Percentiles rank a stretch among this genome's conserved stretches.
Conservation (phyloP, 2,329 filamentous ascomycete species). For the Teratosphaeria viscida region DNA sequence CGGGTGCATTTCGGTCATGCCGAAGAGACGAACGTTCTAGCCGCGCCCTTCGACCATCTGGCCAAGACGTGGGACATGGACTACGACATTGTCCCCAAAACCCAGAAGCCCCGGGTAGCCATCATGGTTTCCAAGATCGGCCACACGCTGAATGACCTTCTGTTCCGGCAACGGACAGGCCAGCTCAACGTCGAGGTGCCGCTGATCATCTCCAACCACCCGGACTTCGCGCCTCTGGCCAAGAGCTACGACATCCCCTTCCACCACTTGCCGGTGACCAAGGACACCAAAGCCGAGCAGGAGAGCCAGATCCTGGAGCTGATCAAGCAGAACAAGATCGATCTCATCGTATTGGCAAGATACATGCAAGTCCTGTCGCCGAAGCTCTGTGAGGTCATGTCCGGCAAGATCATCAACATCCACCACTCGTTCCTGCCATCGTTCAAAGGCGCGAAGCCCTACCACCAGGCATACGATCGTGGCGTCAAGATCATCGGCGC, state of each 20-base stretch:
- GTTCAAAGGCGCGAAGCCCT: conserved; percentile 82
- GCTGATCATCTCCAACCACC: conserved; percentile 72
- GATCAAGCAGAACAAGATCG: conserved; percentile 57
- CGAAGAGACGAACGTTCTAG: conserved; percentile 39
- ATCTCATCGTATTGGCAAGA: conserved; percentile 69
- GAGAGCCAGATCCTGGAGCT: conserved; percentile 62
- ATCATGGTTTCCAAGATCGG: conserved; percentile 89
- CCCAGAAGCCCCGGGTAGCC: conserved; percentile 62
- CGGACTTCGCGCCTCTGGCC: conserved; percentile 59
- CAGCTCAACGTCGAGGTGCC: conserved; percentile 68
- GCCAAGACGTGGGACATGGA: conserved; percentile 56
- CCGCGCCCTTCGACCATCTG: conserved; percentile 48
- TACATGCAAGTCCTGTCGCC: conserved; percentile 84
- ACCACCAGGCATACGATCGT: conserved; percentile 77
- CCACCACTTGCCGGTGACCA: conserved; percentile 68
- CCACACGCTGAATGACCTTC: conserved; percentile 72
- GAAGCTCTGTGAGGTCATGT: conserved; percentile 65
- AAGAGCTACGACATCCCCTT: conserved; percentile 67
- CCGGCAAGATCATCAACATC: conserved; percentile 82
- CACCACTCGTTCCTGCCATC: conserved; percentile 78
- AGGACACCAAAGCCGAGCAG: conserved; percentile 66
- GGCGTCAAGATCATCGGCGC: conserved; percentile 85
- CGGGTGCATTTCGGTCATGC: conserved; percentile 68
- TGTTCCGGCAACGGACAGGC: conserved; percentile 66
- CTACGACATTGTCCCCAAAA: conserved; percentile 58